Evolutionary conservation across 768 basidiomycete species (phyloP), one percentile per base, ranked within the genome.

Genomic region (Leccinum arenicola): DNA sequence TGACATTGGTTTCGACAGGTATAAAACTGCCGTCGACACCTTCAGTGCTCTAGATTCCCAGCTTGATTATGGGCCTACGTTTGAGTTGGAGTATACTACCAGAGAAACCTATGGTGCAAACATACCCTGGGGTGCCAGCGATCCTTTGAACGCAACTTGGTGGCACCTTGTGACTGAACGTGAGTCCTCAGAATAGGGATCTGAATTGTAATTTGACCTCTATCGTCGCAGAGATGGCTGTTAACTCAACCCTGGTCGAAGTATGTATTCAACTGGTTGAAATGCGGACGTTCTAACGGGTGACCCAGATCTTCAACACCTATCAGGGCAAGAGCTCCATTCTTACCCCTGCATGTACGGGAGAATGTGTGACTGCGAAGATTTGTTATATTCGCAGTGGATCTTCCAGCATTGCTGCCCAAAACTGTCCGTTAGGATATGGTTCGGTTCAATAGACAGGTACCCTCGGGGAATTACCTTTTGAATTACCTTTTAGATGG

Each of bases 161-260:
- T 91, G 89, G 89, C 89, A 91, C 64, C 81, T 72, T 50, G 87
- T 91, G 45, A 91, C 89, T 10, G 88, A 90, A 73, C 80, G 87
- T 85, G 57, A 61, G 79, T 74, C 59, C 36, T 35, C n/a, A 9
- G n/a, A 38, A 51, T 27, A 31, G 29, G 23, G 12, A 35, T 40
- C 53, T 3, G 53, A 52, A 29, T 14, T 38, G 7, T 36, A n/a
- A 23, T 49, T 60, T 40, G 19, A 63, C 47, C 56, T 6, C 31
- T 10, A 25, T 23, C 12, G 23, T 38, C 29, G 55, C 58, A 85
- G 86, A 82, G 47, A 87, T 88, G 86, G 76, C 81, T 65, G 69
- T 72, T 10, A 76, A 91, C 67, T 66, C 80, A 4, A 77, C 80
- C 27, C 73, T 90, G 9, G 80, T 91, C n/a, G 68, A 80, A 62